Evolutionary conservation across 345 rosid species (phyloP), one percentile per base, ranked within the genome.

Genomic region (Lepidium aucheri): DNA sequence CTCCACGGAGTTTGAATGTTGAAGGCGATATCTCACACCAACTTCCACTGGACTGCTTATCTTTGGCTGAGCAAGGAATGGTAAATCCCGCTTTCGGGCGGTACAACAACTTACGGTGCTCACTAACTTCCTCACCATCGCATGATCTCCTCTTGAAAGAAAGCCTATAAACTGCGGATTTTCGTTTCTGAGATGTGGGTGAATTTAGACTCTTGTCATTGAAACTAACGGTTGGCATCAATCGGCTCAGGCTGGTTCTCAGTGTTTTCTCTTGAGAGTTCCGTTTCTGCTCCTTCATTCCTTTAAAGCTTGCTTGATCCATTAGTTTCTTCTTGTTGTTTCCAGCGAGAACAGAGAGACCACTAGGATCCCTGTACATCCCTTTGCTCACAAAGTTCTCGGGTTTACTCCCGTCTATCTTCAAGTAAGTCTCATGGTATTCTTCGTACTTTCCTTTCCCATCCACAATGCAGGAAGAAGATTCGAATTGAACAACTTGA

Each of bases 1-100:
- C 84, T 5, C 94, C 93, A 1, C 91, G 89, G 52, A 88, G 84
- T 63, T 81, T 83, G 54, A 88, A 88, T 46, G 80, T 80, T 8
- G 92, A 86, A 75, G 92, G 91, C 0, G 86, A 77, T 60, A 88
- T 62, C 70, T 76, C 84, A 34, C 81, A 80, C 96, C 96, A 86
- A 67, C 79, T 65, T 61, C 90, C 88, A 42, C 79, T 34, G 44
- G 60, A 70, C 61, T 80, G 82, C 60, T 80, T 86, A 76, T 86
- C 94, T 50, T 15, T 79, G 9, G 61, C 73, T 46, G 78, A 72
- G 51, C 68, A 9, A 17, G 96, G 91, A 65, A 85, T 30, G n/a
- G 63, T 66, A 56, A 78, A 60, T 26, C 95, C 97, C n/a, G 87
- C 97, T 52, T 75, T 78, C 1, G 91, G 95, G 39, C 73, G 83